These are phyloP conservation scores for Waltiozyma sp. DNA, from an alignment of 1,139 yeast genomes.

Conservation along the genomic window DNA sequence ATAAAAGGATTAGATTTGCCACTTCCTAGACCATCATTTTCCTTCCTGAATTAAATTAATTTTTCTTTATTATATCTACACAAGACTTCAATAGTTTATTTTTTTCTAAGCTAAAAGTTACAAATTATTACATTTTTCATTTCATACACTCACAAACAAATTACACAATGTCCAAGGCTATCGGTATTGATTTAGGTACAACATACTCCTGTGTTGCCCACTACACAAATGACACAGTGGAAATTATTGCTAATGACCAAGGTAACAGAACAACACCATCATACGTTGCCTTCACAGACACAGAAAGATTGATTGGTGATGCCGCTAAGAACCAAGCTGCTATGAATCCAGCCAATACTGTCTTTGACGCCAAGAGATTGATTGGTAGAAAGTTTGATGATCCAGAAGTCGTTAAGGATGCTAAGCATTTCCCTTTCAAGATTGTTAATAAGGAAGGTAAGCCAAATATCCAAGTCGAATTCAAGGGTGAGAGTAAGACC, in stretches of 20 bases:
- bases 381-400: conserved; percentile 56
- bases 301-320: conserved; percentile 61
- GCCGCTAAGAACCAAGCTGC: conserved; percentile 69
- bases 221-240: conserved; percentile 60
- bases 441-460: conserved; percentile 45
- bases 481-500: conserved; percentile 52
- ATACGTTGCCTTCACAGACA: conserved; percentile 56
- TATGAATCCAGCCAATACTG: conserved; percentile 55
- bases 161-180: conserved; percentile 47
- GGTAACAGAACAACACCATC: conserved; percentile 68
- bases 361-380: conserved; percentile 59
- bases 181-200: conserved; percentile 81
- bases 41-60: neutral
- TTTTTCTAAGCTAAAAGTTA: neutral
- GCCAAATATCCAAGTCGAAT: conserved; percentile 52
- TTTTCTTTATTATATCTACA: neutral
- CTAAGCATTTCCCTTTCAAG: conserved; percentile 56
- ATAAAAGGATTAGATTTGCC: neutral
- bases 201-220: conserved; percentile 80
- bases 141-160: neutral
- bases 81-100: neutral
- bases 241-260: conserved; percentile 60
- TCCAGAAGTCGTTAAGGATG: conserved; percentile 44
- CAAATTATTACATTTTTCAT: neutral
- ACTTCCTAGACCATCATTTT: too few relatives aligned